Evolutionary conservation across 192 early-diverging fungal species (phyloP).

Genomic region (Linnemannia elongata): DNA sequence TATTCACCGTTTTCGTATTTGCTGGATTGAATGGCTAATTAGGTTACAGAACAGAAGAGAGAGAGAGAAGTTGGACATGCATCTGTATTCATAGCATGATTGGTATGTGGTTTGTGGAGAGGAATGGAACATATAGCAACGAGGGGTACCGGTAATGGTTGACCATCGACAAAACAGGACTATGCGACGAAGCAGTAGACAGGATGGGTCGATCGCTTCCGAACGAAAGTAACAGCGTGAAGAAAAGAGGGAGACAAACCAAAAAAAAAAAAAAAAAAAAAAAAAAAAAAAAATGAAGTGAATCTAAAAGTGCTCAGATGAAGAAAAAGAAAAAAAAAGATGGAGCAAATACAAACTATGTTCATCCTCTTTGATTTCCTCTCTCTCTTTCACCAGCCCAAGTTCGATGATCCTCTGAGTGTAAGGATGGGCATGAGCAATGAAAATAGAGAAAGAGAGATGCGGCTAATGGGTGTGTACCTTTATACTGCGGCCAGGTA

Average conservation of each 20-base stretch:
- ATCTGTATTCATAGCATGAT: too few relatives aligned
- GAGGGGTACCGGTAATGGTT: too few relatives aligned
- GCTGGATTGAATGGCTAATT: too few relatives aligned
- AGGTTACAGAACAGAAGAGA: too few relatives aligned
- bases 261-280: slow-evolving; percentile 12
- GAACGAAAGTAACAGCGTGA: background rate
- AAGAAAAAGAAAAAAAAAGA: background rate
- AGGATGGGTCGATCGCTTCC: background rate
- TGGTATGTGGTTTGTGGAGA: too few relatives aligned
- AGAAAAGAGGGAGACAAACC: background rate
- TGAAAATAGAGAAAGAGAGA: background rate
- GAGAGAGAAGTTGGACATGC: too few relatives aligned
- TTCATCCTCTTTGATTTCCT: background rate
- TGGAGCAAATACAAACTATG: background rate
- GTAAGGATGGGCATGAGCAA: background rate
- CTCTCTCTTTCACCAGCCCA: background rate
- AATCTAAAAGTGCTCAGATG: background rate
- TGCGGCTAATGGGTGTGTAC: background rate
- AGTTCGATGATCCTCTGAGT: background rate
- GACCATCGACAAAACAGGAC: background rate
- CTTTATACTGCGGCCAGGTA: background rate
- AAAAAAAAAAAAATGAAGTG: background rate
- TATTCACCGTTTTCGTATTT: background rate
- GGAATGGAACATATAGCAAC: too few relatives aligned
- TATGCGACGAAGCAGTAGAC: background rate